Conservation (phyloP, 345 rosid genomes). For the Iberis pinnata region DNA sequence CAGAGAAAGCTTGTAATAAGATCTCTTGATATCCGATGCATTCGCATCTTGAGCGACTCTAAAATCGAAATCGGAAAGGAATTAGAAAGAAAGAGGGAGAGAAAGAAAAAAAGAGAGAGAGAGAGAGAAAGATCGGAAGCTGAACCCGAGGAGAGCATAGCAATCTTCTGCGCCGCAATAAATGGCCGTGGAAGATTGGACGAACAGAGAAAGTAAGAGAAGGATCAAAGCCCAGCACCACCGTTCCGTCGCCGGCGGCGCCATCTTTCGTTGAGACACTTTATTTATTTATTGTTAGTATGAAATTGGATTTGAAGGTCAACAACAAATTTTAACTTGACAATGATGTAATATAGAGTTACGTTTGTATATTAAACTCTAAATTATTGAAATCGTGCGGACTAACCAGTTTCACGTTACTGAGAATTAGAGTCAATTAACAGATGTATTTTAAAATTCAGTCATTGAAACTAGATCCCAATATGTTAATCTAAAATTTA, state of each 20-base stretch:
- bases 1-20: constrained; percentile 88
- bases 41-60: constrained; percentile 88
- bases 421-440: too few species aligned
- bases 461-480: too few species aligned
- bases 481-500: too few species aligned
- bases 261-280: constrained; percentile 33
- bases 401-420: too few species aligned
- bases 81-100: neutral
- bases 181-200: constrained; percentile 58
- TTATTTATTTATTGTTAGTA: neutral
- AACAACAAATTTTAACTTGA: constrained; percentile 7
- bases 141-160: constrained; percentile 85
- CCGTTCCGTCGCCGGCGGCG: constrained; percentile 49
- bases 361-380: too few species aligned
- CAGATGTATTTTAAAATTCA: too few species aligned
- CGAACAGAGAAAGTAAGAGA: constrained; percentile 35
- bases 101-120: neutral
- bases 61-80: constrained; percentile 11
- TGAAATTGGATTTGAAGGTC: constrained; percentile 16
- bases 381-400: too few species aligned
- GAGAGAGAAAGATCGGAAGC: constrained; percentile 16
- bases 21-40: constrained; percentile 86
- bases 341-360: too few species aligned
- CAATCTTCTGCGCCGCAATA: constrained; percentile 98
- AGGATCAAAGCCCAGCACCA: constrained; percentile 36